These are phyloP conservation scores for Hypoxylon fragiforme DNA, from an alignment of 495 filamentous ascomycete species.

Conservation along the genomic window DNA sequence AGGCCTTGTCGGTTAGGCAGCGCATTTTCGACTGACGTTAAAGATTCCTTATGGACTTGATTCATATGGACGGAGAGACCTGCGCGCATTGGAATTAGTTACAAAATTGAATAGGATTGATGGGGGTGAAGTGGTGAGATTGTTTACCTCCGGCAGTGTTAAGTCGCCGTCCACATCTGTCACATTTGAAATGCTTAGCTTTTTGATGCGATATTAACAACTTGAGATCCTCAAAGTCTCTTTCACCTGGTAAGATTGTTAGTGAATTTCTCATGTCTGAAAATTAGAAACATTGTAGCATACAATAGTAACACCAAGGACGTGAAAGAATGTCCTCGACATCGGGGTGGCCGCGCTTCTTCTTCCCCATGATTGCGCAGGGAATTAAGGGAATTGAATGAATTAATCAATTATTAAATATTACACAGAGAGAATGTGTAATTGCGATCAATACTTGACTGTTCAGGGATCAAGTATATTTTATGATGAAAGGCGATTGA, in stretches of 20 bases:
- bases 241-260: slow-evolving; percentile 60
- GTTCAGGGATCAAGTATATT: too few relatives aligned
- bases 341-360: slow-evolving; percentile 80
- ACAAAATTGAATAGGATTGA: not conserved
- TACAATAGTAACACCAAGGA: slow-evolving; percentile 98
- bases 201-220: slow-evolving; percentile 96
- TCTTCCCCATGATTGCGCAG: slow-evolving; percentile 69
- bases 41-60: slow-evolving; percentile 94
- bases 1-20: slow-evolving; percentile 78
- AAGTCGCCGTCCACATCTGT: slow-evolving; percentile 79
- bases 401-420: not conserved
- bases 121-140: not conserved
- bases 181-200: slow-evolving; percentile 98
- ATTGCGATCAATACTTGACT: too few relatives aligned
- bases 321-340: slow-evolving; percentile 84
- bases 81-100: slow-evolving; percentile 45
- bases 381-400: not conserved
- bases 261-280: slow-evolving; percentile 17
- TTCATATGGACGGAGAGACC: slow-evolving; percentile 95
- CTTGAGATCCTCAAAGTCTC: slow-evolving; percentile 96
- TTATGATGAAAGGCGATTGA: too few relatives aligned
- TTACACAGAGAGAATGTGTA: too few relatives aligned
- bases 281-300: slow-evolving; percentile 18
- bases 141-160: slow-evolving; percentile 91
- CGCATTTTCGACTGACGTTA: slow-evolving; percentile 87